Evolutionary conservation across 768 basidiomycete species (phyloP).

Genomic region (Leccinum aurantiacum): DNA sequence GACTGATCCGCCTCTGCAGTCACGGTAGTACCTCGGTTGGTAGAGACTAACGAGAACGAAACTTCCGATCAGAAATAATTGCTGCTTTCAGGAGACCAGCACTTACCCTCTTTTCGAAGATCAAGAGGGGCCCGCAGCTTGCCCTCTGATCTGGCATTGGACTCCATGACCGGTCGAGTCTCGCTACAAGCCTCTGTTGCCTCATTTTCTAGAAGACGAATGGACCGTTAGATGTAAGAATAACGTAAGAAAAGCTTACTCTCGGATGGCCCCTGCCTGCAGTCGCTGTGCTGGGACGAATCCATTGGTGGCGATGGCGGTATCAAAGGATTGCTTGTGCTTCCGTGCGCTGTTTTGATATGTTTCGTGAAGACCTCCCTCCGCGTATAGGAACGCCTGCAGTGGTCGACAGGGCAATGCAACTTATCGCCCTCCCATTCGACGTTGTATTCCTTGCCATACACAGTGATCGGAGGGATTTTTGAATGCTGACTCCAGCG

Average conservation of each 20-base stretch:
- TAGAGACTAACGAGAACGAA: too few species aligned
- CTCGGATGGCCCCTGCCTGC: not conserved
- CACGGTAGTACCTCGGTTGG: too few species aligned
- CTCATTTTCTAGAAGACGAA: too few species aligned
- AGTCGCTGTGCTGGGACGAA: not conserved
- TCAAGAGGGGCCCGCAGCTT: too few species aligned
- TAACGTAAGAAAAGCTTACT: not conserved
- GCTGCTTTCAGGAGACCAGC: too few species aligned
- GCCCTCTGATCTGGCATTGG: too few species aligned
- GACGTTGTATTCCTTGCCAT: not conserved
- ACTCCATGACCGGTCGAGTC: too few species aligned
- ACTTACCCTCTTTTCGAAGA: too few species aligned
- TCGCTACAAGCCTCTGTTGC: too few species aligned
- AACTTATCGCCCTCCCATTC: not conserved
- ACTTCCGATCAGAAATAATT: too few species aligned
- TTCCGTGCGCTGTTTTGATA: not conserved
- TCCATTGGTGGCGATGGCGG: not conserved
- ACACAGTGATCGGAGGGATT: not conserved
- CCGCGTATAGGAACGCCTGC: not conserved
- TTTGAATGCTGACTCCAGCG: not conserved
- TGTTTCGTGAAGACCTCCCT: not conserved
- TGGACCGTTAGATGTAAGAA: too few species aligned
- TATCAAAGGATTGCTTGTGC: not conserved
- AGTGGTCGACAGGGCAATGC: not conserved
- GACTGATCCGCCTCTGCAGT: too few species aligned